Evolutionary conservation across 306 rosid species (phyloP), one percentile per base, ranked within the genome.

Genomic region (Lathyrus aphaca): DNA sequence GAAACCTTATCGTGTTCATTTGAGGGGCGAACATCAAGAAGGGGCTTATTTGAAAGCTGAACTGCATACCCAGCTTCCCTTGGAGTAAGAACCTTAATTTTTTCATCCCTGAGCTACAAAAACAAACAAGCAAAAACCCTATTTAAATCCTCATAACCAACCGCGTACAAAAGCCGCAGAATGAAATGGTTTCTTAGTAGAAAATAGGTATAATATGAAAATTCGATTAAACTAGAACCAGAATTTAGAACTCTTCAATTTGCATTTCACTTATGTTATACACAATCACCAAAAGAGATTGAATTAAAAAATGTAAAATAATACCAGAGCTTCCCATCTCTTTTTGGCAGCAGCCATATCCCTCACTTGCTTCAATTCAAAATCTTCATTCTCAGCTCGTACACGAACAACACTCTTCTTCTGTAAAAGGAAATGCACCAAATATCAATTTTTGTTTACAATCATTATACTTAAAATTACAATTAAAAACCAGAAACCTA

Each of bases 241-340:
- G 21, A 17, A 68, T 3, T 48, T 48, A 48, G 19, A 46, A 75
- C 35, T 21, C 55, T 40, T 23, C 53, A 17, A 13, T 14, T 42
- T 9, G 10, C 67, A 54, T 67, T 18, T 23, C 11, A 30, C n/a
- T 57, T 10, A 63, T 18, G 61, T 10, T 44, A 43, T 13, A 40
- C 32, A n/a, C n/a, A 45, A 38, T 23, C 66, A 55, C 5, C 19
- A 5, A 14, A 64, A 37, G 37, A 55, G 9, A 8, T 16, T 10
- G 15, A 27, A 30, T 13, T 43, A 43, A 55, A 64, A 74, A 59
- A 45, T n/a, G 81, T 1, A 29, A 85, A 65, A 73, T 82, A 65
- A 73, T 85, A 94, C 97, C 98, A 90, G 80, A 81, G 96, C 83
- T 59, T 94, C 96, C 97, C 96, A 88, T 90, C 97, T 88, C 84